These are phyloP conservation scores for Wickerhamiella australiensis DNA, from an alignment of 805 yeast species.

Conservation along the genomic window DNA sequence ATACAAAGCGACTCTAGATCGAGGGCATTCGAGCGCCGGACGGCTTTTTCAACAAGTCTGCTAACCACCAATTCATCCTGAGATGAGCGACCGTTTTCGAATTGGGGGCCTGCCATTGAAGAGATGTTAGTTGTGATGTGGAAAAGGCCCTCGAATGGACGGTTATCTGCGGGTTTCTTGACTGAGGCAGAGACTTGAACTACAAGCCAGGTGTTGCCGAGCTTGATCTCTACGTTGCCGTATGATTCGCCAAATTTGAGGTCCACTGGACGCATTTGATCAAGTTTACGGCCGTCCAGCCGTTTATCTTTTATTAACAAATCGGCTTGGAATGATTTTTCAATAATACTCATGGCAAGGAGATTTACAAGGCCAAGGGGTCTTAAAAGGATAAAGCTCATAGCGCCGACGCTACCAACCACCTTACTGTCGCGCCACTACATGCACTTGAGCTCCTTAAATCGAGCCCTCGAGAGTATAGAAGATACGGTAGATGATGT, in stretches of 20 bases:
- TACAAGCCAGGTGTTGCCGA: slow-evolving; percentile 65
- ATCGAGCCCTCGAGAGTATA: neutral
- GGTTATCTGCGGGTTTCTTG: slow-evolving; percentile 68
- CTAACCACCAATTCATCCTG: slow-evolving; percentile 70
- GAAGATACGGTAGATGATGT: neutral
- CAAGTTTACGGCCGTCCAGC: slow-evolving; percentile 54
- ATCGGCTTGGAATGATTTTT: slow-evolving; percentile 47
- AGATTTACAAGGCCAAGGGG: neutral
- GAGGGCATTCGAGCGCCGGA: slow-evolving; percentile 77
- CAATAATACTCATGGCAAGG: slow-evolving; percentile 31
- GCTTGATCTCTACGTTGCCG: slow-evolving; percentile 66
- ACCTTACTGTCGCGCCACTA: neutral
- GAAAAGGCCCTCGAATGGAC: slow-evolving; percentile 90
- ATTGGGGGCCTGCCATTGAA: slow-evolving; percentile 79
- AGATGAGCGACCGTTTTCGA: slow-evolving; percentile 61
- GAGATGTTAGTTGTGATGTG: slow-evolving; percentile 73
- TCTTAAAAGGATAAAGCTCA: too few relatives aligned
- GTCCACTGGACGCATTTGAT: slow-evolving; percentile 53
- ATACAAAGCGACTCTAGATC: slow-evolving; percentile 87
- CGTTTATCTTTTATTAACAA: slow-evolving; percentile 49
- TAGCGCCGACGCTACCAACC: neutral
- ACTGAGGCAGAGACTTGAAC: slow-evolving; percentile 68
- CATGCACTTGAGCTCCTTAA: slow-evolving; percentile 2
- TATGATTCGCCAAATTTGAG: slow-evolving; percentile 48
- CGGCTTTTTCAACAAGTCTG: slow-evolving; percentile 80